Percentiles rank a stretch among this genome's conserved stretches.
These are phyloP conservation scores for Alternaria angustiovoidea DNA, from an alignment of 2,329 filamentous ascomycete genomes.

Conservation along the genomic window DNA sequence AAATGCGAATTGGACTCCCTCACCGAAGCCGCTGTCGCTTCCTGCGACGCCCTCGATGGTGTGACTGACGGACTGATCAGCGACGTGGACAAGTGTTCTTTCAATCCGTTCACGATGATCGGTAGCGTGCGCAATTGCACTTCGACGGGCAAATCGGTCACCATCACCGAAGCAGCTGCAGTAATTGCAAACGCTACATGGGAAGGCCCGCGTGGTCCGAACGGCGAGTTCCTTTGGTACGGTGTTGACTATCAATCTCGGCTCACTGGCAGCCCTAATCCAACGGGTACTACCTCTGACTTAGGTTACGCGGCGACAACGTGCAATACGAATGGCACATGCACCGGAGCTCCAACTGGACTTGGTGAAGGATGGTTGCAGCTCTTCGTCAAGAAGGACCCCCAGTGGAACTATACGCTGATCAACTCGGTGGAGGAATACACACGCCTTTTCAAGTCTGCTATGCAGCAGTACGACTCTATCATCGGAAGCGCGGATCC, in stretches of 20 bases:
- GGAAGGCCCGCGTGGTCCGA: slow-evolving; percentile 19
- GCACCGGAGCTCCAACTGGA: background rate
- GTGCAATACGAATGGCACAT: slow-evolving; percentile 14
- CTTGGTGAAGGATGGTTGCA: slow-evolving; percentile 7
- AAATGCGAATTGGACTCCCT: slow-evolving; percentile 42
- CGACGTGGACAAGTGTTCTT: slow-evolving; percentile 37
- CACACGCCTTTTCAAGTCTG: background rate
- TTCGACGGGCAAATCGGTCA: background rate
- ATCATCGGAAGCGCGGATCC: slow-evolving; percentile 24
- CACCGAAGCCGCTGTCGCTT: slow-evolving; percentile 26
- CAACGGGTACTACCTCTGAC: background rate
- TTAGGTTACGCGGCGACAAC: slow-evolving; percentile 19
- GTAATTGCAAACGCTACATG: slow-evolving; percentile 24
- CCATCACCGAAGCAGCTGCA: slow-evolving; percentile 21
- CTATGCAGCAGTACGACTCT: slow-evolving; percentile 16
- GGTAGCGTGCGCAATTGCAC: slow-evolving; percentile 21
- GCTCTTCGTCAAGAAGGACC: slow-evolving; percentile 24
- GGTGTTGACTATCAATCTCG: slow-evolving; percentile 16
- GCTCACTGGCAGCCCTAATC: slow-evolving; percentile 9
- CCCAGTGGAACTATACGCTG: slow-evolving; percentile 3
- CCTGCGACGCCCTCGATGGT: slow-evolving; percentile 40
- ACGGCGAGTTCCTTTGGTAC: slow-evolving; percentile 30
- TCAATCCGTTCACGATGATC: slow-evolving; percentile 27
- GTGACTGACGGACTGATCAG: slow-evolving; percentile 46
- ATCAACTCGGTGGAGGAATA: background rate